A percentile compares a stretch with the other conserved stretches of the same genome.
phyloP scores from a whole-genome alignment of 1,139 yeast genomes.

The Taphrina pruni region DNA sequence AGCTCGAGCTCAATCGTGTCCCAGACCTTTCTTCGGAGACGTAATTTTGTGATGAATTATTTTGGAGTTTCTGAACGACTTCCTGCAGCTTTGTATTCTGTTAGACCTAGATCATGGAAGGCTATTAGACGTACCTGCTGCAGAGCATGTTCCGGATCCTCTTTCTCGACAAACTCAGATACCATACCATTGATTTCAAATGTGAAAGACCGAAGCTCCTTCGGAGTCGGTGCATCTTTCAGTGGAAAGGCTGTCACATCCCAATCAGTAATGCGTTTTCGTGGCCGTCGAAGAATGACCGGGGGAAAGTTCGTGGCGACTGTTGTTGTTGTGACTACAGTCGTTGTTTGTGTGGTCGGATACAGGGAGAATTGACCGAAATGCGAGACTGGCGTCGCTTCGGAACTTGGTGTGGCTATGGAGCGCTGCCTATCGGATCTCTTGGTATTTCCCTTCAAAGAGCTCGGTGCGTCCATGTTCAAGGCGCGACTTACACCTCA shows the following conservation, averaged over 20 bases:
- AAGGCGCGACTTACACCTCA: too few relatives aligned
- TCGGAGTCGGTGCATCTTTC: constrained; percentile 51
- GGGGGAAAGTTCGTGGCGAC: constrained; percentile 47
- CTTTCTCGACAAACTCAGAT: constrained; percentile 44
- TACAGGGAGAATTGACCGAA: constrained; percentile 44
- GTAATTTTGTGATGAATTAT: constrained; percentile 11
- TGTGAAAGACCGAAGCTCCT: constrained; percentile 48
- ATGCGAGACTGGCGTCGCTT: neutral
- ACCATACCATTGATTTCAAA: constrained; percentile 49
- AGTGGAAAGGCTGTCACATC: constrained; percentile 48
- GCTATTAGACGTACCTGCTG: constrained; percentile 45
- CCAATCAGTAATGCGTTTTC: constrained; percentile 27
- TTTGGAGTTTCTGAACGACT: constrained; percentile 32
- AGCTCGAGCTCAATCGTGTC: neutral
- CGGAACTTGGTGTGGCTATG: neutral
- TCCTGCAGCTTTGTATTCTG: constrained; percentile 25
- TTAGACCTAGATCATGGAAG: constrained; percentile 3
- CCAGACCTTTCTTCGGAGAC: neutral
- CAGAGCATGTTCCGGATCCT: constrained; percentile 41
- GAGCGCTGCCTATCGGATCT: too few relatives aligned
- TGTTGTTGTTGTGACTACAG: constrained; percentile 47
- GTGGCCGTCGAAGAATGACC: constrained; percentile 44
- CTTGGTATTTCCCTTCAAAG: too few relatives aligned
- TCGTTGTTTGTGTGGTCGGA: constrained; percentile 47
- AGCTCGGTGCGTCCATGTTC: too few relatives aligned